phyloP scores from a whole-genome alignment of 2,329 filamentous ascomycete genomes.

The Bipolaris bicolor region DNA sequence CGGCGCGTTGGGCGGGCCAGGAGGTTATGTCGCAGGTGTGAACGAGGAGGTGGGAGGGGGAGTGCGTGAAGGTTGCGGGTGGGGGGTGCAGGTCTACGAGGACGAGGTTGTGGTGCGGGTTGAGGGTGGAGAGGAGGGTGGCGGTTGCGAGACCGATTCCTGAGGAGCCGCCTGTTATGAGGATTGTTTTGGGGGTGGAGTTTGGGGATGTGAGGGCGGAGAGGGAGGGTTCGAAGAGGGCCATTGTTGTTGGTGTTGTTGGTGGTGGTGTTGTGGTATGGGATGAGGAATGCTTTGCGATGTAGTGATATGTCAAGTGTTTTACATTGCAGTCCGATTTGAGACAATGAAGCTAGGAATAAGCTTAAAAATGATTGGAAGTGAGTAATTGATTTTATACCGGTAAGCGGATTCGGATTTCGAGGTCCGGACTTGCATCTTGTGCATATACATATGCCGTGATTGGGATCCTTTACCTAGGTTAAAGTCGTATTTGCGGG shows the following conservation, averaged over 20 bases:
- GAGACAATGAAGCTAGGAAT: too few relatives aligned
- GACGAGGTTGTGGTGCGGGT: conserved; percentile 50
- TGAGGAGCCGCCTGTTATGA: conserved; percentile 51
- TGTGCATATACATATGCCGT: too few relatives aligned
- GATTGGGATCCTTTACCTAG: too few relatives aligned
- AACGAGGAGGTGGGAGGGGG: conserved; percentile 37
- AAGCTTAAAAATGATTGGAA: too few relatives aligned
- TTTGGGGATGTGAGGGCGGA: conserved; percentile 29
- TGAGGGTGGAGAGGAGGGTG: conserved; percentile 47
- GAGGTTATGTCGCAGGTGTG: conserved; percentile 55
- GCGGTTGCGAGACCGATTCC: conserved; percentile 53
- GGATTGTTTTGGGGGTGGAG: conserved; percentile 39
- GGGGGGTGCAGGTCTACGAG: conserved; percentile 50
- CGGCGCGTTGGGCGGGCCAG: conserved; percentile 54
- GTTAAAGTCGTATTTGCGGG: too few relatives aligned
- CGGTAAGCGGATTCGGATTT: too few relatives aligned
- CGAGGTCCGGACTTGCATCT: too few relatives aligned
- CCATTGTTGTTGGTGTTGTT: conserved; percentile 18
- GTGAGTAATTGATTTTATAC: too few relatives aligned
- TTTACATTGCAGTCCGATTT: too few relatives aligned
- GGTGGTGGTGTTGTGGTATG: too few relatives aligned
- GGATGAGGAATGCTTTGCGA: not conserved
- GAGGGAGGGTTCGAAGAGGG: conserved; percentile 33
- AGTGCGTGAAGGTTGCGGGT: conserved; percentile 41
- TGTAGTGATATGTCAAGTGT: not conserved